Evolutionary conservation across 805 yeast species (phyloP).

Genomic region (Debaryomyces tyrocola): DNA sequence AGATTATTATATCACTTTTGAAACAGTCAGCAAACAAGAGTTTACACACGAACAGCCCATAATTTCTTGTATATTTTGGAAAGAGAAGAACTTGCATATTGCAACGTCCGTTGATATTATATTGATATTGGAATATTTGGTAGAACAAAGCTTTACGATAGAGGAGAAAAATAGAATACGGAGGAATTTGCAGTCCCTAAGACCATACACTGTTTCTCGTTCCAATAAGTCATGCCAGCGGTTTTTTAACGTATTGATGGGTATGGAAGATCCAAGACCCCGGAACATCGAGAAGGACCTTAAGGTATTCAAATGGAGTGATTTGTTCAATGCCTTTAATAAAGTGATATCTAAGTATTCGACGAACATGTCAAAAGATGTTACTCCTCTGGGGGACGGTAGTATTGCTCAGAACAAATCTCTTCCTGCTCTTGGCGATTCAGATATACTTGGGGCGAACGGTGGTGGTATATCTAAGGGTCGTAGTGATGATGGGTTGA

Average conservation of each 20-base stretch:
- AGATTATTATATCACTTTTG: conserved; percentile 35
- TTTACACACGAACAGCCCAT: conserved; percentile 44
- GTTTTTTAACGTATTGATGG: conserved; percentile 50
- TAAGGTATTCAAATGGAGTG: conserved; percentile 63
- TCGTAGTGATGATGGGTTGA: not conserved
- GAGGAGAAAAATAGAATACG: conserved; percentile 72
- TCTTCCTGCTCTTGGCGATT: not conserved
- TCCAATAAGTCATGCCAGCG: conserved; percentile 29
- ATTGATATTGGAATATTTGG: conserved; percentile 53
- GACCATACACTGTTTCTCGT: conserved; percentile 60
- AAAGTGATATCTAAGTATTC: conserved; percentile 62
- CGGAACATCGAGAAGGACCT: conserved; percentile 70
- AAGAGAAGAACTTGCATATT: conserved; percentile 44
- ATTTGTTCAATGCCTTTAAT: conserved; percentile 50
- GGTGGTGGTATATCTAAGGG: not conserved
- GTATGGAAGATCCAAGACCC: conserved; percentile 62
- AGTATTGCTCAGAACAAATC: not conserved
- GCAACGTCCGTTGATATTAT: conserved; percentile 70
- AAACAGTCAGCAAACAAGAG: conserved; percentile 32
- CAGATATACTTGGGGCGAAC: not conserved
- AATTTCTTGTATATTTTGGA: conserved; percentile 62
- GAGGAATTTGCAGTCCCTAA: conserved; percentile 62
- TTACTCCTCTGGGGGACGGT: not conserved
- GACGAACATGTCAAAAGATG: conserved; percentile 3
- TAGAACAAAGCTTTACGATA: conserved; percentile 54